Evolutionary conservation across 176 grass and related monocot species (phyloP).

Genomic region (Phragmites australis): DNA sequence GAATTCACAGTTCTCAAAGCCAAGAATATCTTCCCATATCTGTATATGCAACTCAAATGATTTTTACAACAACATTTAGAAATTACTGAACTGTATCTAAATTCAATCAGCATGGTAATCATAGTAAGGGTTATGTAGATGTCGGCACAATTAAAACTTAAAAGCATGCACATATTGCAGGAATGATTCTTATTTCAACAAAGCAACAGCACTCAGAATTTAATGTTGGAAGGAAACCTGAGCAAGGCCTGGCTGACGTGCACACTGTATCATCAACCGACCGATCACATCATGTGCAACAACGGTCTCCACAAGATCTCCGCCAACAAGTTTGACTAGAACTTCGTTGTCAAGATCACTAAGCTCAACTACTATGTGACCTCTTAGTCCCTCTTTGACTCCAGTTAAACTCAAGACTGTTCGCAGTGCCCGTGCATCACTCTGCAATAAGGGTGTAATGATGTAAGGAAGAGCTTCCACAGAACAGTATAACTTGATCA

Average conservation of each 20-base stretch:
- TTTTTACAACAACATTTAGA: conserved; percentile 16
- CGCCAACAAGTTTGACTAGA: conserved; percentile 84
- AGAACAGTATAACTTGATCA: conserved; percentile 25
- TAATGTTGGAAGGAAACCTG: conserved; percentile 51
- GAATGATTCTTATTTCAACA: neutral
- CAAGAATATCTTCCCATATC: conserved; percentile 91
- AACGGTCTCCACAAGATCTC: conserved; percentile 83
- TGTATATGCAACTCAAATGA: conserved; percentile 36
- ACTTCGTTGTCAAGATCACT: conserved; percentile 87
- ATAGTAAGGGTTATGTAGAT: neutral
- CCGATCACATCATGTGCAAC: conserved; percentile 88
- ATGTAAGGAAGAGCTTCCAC: neutral
- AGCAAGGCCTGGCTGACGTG: conserved; percentile 80
- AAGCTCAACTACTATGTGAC: conserved; percentile 80
- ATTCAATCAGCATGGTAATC: neutral
- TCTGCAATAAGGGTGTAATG: conserved; percentile 42
- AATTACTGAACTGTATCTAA: conserved; percentile 4
- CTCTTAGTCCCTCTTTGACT: conserved; percentile 82
- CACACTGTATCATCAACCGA: conserved; percentile 83
- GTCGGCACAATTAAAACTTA: neutral
- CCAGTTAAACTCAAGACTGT: conserved; percentile 80
- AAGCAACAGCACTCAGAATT: conserved; percentile 28
- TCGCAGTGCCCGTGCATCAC: conserved; percentile 73
- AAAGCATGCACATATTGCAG: neutral
- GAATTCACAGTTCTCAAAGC: conserved; percentile 84